These are phyloP conservation scores for Calonectria hongkongensis DNA, from an alignment of 2,329 filamentous ascomycete genomes.

Conservation along the genomic window DNA sequence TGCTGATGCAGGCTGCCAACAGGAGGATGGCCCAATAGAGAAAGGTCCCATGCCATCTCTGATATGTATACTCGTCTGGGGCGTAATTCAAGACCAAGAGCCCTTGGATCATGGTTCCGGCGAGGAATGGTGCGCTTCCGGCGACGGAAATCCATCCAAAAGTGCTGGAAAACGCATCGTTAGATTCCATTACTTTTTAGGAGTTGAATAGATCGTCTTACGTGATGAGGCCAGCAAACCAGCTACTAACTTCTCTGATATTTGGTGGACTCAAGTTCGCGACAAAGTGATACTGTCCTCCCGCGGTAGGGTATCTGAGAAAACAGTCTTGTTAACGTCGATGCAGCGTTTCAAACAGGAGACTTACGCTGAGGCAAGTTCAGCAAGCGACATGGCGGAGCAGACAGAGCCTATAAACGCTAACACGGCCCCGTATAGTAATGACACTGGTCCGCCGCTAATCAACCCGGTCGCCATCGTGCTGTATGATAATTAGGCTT, in stretches of 20 bases:
- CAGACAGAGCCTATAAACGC: slow-evolving; percentile 42
- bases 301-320: slow-evolving; percentile 39
- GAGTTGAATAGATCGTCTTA: slow-evolving; percentile 2
- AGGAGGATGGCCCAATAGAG: slow-evolving; percentile 45
- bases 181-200: neutral
- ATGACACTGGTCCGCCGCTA: slow-evolving; percentile 42
- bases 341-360: neutral
- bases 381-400: slow-evolving; percentile 47
- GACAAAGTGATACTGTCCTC: slow-evolving; percentile 48
- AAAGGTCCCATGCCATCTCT: slow-evolving; percentile 47
- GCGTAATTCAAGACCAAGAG: slow-evolving; percentile 44
- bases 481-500: slow-evolving; percentile 6
- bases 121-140: slow-evolving; percentile 45
- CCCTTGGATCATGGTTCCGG: slow-evolving; percentile 45
- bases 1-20: slow-evolving; percentile 7
- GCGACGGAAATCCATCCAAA: slow-evolving; percentile 44
- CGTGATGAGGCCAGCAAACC: slow-evolving; percentile 45
- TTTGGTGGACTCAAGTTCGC: slow-evolving; percentile 30
- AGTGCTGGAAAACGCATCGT: neutral
- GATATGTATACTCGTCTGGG: slow-evolving; percentile 41
- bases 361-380: slow-evolving; percentile 44
- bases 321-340: neutral
- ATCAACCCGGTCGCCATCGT: slow-evolving; percentile 44
- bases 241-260: slow-evolving; percentile 32
- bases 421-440: slow-evolving; percentile 43